Base-by-base conservation (phyloP, 2,329 filamentous ascomycete genomes). In the Canariomyces notabilis region DNA sequence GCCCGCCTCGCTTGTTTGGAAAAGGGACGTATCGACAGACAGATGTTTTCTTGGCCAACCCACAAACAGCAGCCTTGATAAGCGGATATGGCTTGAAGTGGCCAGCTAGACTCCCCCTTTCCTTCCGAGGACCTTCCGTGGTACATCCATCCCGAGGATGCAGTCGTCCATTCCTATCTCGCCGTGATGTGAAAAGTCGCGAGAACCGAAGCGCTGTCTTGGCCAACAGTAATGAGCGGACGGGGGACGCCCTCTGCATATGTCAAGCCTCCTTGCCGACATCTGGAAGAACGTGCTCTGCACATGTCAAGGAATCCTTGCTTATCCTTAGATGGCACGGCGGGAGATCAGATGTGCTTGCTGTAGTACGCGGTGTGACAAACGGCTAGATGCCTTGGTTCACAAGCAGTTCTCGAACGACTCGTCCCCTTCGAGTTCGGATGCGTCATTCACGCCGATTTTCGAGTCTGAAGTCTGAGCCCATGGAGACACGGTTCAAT, bases 151-250 rank as follows among this genome's bases (percentile, higher is more conserved):
- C 21, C 36, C 39, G 39, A 16, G 37, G 20, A 12, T 16, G 29
- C 46, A 15, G 36, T 22, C 18, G 37, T 43, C 45, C 21, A 34
- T 40, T 40, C 19, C 39, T 19, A 19, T 29, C 35, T 39, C 31
- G 7, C 4, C 26, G 9, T 3, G 46, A 22, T 48, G 32, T 41
- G 33, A 44, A 41, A 31, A 31, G 6, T 8, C 16, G 20, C 23
- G 12, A 29, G 22, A 8, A 29, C 8, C 9, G 26, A 9, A 16
- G 8, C 20, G 16, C 22, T 12, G n/a, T 22, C 14, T 18, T 29
- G 29, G 18, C 35, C 26, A 29, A 11, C n/a, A 38, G 38, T 26
- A 47, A 33, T 14, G 23, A 16, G 21, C 11, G n/a, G n/a, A 16
- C 14, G 40, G 40, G 33, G 18, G 22, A 22, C 18, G 26, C 7